Base-by-base conservation (phyloP, 495 filamentous ascomycete species). In the Penicillium paradoxum region DNA sequence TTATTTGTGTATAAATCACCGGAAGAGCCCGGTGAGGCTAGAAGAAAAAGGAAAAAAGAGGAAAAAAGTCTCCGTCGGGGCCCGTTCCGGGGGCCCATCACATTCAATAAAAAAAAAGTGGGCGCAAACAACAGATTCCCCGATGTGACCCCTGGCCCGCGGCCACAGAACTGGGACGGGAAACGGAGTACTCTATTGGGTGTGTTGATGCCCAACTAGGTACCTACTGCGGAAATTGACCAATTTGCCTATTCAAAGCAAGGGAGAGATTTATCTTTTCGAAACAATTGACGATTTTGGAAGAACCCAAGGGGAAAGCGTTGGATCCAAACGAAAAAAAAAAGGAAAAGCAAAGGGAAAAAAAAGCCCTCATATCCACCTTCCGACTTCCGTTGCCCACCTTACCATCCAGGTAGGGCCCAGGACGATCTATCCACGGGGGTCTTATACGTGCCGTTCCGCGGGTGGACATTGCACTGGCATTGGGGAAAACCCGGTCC, bases 361-460 rank as follows among this genome's bases (percentile, higher is more conserved):
- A 17, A 11, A 4, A 27, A n/a, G n/a, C n/a, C n/a, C n/a, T n/a
- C 10, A 15, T 17, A 49, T 21, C 45, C 45, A 47, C 45, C 45
- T 47, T 46, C 43, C 43, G 29, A 19, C 30, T 29, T 17, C 30
- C 19, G 43, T 33, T 46, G 44, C 51, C 54, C 46, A 57, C 51
- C 45, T 41, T 43, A 40, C 41, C 40, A 37, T 46, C 39, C 39
- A 44, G 58, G 51, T 29, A 58, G 39, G 32, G 41, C 36, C 39
- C 24, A 27, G 51, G 60, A 50, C 52, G 55, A 64, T 64, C 61
- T 56, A 52, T 64, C 49, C 45, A 30, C n/a, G 54, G 61, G 60
- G 39, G 49, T 30, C 15, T 25, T 47, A 27, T 43, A 56, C 58
- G 55, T 40, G 52, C 61, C 52, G 52, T 54, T 58, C 61, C 55